Conservation (phyloP, 345 rosid species). For the Salix exigua region DNA sequence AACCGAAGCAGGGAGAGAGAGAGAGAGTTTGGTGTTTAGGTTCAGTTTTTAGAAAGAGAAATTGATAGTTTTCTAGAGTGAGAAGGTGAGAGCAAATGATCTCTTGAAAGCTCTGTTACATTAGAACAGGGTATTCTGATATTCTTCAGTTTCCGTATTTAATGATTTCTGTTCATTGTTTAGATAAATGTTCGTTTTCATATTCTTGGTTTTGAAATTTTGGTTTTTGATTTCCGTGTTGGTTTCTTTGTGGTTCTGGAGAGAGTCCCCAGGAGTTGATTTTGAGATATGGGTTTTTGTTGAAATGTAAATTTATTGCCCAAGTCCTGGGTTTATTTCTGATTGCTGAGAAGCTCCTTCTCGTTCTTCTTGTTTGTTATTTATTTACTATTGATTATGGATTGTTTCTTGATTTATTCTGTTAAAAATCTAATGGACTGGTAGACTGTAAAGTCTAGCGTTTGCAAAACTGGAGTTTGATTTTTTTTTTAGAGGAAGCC, state of each 20-base stretch:
- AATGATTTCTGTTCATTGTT: background rate
- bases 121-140: background rate
- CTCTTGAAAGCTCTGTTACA: background rate
- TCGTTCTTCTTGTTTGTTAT: background rate
- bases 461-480: background rate
- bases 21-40: background rate
- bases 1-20: background rate
- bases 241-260: background rate
- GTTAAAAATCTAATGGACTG: background rate
- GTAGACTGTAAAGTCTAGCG: no score
- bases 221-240: background rate
- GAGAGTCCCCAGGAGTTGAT: background rate
- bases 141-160: background rate
- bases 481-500: background rate
- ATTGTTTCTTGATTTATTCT: background rate
- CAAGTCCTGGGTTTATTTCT: background rate
- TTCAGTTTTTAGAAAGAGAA: background rate
- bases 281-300: constrained; percentile 1
- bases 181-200: background rate
- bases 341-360: background rate
- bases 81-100: background rate
- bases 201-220: background rate
- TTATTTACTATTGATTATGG: no score
- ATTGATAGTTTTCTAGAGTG: background rate
- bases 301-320: background rate